Percentiles rank a stretch among this genome's conserved stretches.
Conservation (phyloP, 495 filamentous ascomycete species). For the Lepraria neglecta region DNA sequence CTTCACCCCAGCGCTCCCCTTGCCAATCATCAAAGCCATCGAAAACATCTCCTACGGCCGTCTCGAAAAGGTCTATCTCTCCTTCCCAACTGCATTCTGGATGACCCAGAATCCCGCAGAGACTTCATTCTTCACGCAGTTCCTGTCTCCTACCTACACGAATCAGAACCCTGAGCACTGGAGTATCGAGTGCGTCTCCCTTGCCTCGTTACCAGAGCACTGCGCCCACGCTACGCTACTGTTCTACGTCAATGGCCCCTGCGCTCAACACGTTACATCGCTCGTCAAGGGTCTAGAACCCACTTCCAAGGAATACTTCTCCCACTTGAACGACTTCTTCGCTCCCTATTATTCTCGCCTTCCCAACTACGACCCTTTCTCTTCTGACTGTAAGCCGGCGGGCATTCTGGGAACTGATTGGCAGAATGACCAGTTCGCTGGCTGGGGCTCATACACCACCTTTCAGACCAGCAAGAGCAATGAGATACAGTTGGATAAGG, state of each 20-base stretch:
- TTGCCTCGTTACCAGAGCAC: conserved; percentile 56
- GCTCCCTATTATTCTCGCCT: conserved; percentile 60
- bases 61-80: conserved; percentile 89
- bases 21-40: conserved; percentile 63
- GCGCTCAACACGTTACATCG: conserved; percentile 46
- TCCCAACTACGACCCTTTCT: conserved; percentile 58
- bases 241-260: conserved; percentile 80
- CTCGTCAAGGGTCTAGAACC: conserved; percentile 31
- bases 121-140: conserved; percentile 52
- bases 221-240: conserved; percentile 78
- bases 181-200: conserved; percentile 71
- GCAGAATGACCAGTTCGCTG: conserved; percentile 75
- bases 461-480: conserved; percentile 78
- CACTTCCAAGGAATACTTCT: conserved; percentile 39
- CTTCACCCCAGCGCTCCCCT: conserved; percentile 66
- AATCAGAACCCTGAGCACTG: conserved; percentile 58
- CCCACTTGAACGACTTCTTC: conserved; percentile 54
- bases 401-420: conserved; percentile 67
- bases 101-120: conserved; percentile 27
- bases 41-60: conserved; percentile 74
- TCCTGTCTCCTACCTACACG: conserved; percentile 60
- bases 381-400: conserved; percentile 54
- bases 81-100: conserved; percentile 71
- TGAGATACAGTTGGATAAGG: conserved; percentile 45
- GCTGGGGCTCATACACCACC: conserved; percentile 85